Evolutionary conservation across 192 early-diverging fungal species (phyloP).

Genomic region (Coemansia javaensis): DNA sequence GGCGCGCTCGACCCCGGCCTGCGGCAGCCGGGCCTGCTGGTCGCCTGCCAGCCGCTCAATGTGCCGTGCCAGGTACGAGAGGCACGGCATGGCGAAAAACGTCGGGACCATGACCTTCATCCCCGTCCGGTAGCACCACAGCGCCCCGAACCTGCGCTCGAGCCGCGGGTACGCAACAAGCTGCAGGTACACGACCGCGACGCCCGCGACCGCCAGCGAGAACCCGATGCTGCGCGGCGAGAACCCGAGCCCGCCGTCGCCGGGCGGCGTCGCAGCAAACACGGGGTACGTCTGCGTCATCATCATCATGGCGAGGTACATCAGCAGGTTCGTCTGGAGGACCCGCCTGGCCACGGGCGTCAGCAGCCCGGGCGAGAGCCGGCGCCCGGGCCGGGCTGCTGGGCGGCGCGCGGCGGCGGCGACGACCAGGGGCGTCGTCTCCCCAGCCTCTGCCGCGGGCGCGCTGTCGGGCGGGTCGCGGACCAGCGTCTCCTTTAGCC

Average conservation of each 20-base stretch:
- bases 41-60: not conserved
- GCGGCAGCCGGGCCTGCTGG: not conserved
- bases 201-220: conserved; percentile 39
- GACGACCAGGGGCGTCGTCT: no score
- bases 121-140: conserved; percentile 43
- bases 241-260: conserved; percentile 54
- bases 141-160: conserved; percentile 38
- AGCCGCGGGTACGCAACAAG: conserved; percentile 47
- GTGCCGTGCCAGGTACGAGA: conserved; percentile 10
- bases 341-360: conserved; percentile 25
- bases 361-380: conserved; percentile 6
- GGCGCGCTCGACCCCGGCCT: not conserved
- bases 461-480: not conserved
- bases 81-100: conserved; percentile 8
- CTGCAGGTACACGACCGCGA: conserved; percentile 49
- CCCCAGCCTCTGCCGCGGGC: no score
- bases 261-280: conserved; percentile 31
- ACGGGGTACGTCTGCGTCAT: conserved; percentile 34
- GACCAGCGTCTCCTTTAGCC: conserved; percentile 59
- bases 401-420: no score
- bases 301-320: conserved; percentile 18
- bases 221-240: conserved; percentile 50
- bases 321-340: conserved; percentile 15
- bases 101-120: conserved; percentile 11
- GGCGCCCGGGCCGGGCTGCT: no score